Percentiles rank a stretch among this genome's conserved stretches.
Conservation (phyloP, 345 rosid genomes). For the Hevea brasiliensis region DNA sequence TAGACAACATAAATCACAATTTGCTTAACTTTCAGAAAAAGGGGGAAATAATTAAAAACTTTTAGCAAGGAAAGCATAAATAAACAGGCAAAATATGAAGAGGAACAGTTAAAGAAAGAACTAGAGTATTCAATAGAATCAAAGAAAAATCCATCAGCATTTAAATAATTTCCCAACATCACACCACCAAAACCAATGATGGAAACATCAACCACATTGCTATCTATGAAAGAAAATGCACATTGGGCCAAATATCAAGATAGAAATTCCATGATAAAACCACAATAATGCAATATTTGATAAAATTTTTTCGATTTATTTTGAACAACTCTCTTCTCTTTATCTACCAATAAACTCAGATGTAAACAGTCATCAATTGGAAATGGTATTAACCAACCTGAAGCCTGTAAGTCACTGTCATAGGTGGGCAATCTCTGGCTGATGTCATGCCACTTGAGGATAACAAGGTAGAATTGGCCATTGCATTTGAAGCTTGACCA, state of each 20-base stretch:
- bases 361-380: not conserved
- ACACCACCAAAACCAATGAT: not conserved
- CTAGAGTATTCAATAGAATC: not conserved
- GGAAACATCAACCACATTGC: not conserved
- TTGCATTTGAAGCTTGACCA: conserved; percentile 61
- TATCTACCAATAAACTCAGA: not conserved
- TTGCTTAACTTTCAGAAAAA: not conserved
- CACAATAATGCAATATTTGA: too few species aligned
- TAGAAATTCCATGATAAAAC: too few species aligned
- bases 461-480: conserved; percentile 57
- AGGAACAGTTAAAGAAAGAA: not conserved
- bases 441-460: conserved; percentile 58
- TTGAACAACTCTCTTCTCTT: not conserved
- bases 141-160: not conserved
- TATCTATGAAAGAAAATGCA: not conserved
- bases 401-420: conserved; percentile 96
- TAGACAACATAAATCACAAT: not conserved
- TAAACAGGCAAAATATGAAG: not conserved
- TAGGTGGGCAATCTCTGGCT: conserved; percentile 81
- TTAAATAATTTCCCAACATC: not conserved
- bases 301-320: not conserved
- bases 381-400: conserved; percentile 57
- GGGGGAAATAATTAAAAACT: not conserved
- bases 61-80: not conserved
- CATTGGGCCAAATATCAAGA: not conserved